phyloP scores from a whole-genome alignment of 768 basidiomycete species.

The Nevesoporus exiguus region DNA sequence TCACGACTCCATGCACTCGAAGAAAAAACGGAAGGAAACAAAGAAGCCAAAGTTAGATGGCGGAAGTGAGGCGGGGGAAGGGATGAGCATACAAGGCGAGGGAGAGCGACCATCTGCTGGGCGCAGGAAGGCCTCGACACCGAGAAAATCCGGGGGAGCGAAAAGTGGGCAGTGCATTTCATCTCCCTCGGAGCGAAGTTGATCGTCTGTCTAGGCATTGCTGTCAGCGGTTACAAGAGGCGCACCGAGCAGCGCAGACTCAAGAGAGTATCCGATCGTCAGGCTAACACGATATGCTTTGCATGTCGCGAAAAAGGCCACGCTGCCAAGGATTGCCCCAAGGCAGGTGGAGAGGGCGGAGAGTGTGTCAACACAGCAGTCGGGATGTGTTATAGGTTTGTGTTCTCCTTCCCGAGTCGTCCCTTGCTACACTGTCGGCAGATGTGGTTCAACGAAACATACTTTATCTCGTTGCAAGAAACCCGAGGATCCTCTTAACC shows the following conservation, averaged over 20 bases:
- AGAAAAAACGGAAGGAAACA: slow-evolving; percentile 60
- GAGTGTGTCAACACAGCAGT: slow-evolving; percentile 31
- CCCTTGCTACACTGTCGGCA: slow-evolving; percentile 27
- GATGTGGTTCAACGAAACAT: slow-evolving; percentile 81
- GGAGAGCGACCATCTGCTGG: slow-evolving; percentile 9
- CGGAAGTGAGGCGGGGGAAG: slow-evolving; percentile 18
- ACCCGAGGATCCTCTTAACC: slow-evolving; percentile 55
- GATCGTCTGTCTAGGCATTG: slow-evolving; percentile 22
- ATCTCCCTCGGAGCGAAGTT: slow-evolving; percentile 2
- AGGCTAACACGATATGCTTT: slow-evolving; percentile 69
- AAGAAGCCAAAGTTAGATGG: slow-evolving; percentile 37
- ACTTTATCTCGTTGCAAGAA: slow-evolving; percentile 76
- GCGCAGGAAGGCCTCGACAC: slow-evolving; percentile 30
- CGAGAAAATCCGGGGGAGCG: slow-evolving; percentile 26
- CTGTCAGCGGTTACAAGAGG: slow-evolving; percentile 20
- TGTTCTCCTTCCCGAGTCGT: neutral
- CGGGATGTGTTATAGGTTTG: slow-evolving; percentile 73
- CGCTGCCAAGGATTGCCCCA: slow-evolving; percentile 77
- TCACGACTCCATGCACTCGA: slow-evolving; percentile 32
- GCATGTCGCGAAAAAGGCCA: slow-evolving; percentile 85
- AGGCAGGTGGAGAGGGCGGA: slow-evolving; percentile 27
- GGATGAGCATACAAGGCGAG: slow-evolving; percentile 17
- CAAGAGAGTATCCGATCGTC: slow-evolving; percentile 57
- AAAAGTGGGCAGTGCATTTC: slow-evolving; percentile 19
- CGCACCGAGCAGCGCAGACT: slow-evolving; percentile 60